Conservation (phyloP, 148 eudicot species). For the Rhododendron williamsianum region DNA sequence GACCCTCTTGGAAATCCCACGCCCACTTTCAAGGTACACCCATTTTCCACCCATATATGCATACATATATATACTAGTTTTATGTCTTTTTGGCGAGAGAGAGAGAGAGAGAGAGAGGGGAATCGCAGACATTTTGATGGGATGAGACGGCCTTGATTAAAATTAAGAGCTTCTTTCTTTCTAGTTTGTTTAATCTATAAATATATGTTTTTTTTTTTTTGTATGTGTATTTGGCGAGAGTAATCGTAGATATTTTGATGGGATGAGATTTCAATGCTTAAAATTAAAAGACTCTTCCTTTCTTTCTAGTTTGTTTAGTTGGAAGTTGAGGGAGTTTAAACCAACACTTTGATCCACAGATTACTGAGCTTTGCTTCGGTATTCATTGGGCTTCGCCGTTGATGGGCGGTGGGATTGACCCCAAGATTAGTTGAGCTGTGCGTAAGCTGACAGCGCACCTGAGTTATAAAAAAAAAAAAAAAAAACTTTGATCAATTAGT, state of each 20-base stretch:
- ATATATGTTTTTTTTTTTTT: too few relatives aligned
- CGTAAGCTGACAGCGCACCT: background rate
- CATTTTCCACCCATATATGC: background rate
- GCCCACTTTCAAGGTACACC: constrained; percentile 55
- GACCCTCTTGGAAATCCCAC: constrained; percentile 53
- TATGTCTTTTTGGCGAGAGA: too few relatives aligned
- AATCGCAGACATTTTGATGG: too few relatives aligned
- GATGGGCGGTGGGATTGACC: too few relatives aligned
- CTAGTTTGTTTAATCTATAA: too few relatives aligned
- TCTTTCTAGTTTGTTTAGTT: background rate
- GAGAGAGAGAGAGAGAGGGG: too few relatives aligned
- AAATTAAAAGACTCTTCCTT: background rate
- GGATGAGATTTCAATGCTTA: background rate
- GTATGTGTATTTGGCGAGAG: too few relatives aligned
- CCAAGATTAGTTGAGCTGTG: background rate
- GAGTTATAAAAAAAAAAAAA: too few relatives aligned
- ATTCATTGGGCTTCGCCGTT: too few relatives aligned
- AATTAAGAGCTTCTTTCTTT: too few relatives aligned
- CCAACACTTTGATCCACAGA: background rate
- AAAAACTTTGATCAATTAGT: background rate
- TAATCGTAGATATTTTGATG: background rate
- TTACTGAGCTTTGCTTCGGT: background rate
- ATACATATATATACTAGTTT: background rate
- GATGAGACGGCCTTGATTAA: too few relatives aligned
- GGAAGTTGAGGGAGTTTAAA: background rate